These are phyloP conservation scores for Trichomonas vaginalis DNA, from an alignment of 208 protist genomes.

Conservation along the genomic window DNA sequence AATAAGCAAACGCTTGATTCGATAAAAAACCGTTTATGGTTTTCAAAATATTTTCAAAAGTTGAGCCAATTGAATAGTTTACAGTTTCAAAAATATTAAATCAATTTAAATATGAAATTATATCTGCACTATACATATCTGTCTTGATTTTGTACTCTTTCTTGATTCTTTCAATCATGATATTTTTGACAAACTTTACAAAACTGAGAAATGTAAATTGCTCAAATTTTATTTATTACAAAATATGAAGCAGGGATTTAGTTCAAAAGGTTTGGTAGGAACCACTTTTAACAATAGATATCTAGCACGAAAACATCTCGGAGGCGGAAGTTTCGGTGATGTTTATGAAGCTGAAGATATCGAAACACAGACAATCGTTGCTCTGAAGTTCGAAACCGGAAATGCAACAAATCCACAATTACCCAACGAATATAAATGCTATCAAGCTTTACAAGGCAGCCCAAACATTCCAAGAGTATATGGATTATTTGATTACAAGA, in stretches of 20 bases:
- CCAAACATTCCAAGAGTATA: background rate
- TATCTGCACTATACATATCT: background rate
- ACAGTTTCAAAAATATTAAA: background rate
- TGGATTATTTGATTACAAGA: background rate
- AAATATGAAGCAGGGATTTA: background rate
- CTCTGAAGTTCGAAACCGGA: background rate
- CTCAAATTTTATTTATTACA: background rate
- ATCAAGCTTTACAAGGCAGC: background rate
- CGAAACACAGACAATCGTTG: background rate
- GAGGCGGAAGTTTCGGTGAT: too few species aligned
- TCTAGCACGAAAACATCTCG: background rate
- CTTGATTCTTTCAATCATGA: background rate
- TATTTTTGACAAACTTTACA: background rate
- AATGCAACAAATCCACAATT: background rate
- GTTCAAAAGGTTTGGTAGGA: background rate
- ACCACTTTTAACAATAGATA: background rate
- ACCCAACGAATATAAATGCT: background rate
- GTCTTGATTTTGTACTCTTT: background rate
- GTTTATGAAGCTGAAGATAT: background rate
- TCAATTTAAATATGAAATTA: background rate
- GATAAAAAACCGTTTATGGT: too few species aligned
- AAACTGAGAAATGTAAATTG: background rate
- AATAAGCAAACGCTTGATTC: too few species aligned
- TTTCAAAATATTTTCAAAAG: background rate
- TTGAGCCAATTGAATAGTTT: background rate